Conservation (phyloP, 1,284 basidiomycete genomes). For the Apiotrichum porosum region DNA sequence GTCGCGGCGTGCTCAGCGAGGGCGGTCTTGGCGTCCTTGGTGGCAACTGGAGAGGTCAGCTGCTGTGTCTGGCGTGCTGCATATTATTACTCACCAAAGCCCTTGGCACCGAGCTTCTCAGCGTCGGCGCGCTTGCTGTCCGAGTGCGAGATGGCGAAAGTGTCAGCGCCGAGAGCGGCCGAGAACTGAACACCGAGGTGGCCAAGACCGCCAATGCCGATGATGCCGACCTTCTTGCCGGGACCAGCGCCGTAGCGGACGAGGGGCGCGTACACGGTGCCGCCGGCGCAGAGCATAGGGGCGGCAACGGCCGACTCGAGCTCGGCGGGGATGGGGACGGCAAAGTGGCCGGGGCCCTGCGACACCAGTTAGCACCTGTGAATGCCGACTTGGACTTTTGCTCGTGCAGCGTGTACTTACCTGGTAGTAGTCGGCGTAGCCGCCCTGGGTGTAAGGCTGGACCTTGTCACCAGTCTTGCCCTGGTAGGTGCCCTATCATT, state of each 20-base stretch:
- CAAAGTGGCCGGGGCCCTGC: slow-evolving; percentile 63
- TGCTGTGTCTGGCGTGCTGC: neutral
- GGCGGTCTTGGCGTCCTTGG: slow-evolving; percentile 45
- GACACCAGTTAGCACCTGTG: too few species aligned
- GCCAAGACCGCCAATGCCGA: slow-evolving; percentile 59
- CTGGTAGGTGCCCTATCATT: slow-evolving; percentile 18
- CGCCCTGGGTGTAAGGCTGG: slow-evolving; percentile 21
- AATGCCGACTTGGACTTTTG: too few species aligned
- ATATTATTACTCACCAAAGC: neutral
- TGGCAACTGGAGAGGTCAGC: slow-evolving; percentile 51
- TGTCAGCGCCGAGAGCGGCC: slow-evolving; percentile 58
- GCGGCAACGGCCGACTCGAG: slow-evolving; percentile 56
- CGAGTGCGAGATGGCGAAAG: slow-evolving; percentile 63
- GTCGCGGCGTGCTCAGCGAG: slow-evolving; percentile 47
- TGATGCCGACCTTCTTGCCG: slow-evolving; percentile 63
- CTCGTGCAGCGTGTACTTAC: too few species aligned
- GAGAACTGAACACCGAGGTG: slow-evolving; percentile 59
- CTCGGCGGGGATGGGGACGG: slow-evolving; percentile 62
- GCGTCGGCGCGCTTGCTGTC: slow-evolving; percentile 61
- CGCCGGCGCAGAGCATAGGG: slow-evolving; percentile 56
- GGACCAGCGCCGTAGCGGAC: slow-evolving; percentile 57
- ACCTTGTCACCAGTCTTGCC: slow-evolving; percentile 16
- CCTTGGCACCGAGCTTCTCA: slow-evolving; percentile 57
- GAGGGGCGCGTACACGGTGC: slow-evolving; percentile 65
- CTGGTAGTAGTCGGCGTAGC: slow-evolving; percentile 34